Percentiles rank a stretch among this genome's conserved stretches.
Evolutionary conservation across 768 basidiomycete species (phyloP).

Genomic region (Russula emetica): DNA sequence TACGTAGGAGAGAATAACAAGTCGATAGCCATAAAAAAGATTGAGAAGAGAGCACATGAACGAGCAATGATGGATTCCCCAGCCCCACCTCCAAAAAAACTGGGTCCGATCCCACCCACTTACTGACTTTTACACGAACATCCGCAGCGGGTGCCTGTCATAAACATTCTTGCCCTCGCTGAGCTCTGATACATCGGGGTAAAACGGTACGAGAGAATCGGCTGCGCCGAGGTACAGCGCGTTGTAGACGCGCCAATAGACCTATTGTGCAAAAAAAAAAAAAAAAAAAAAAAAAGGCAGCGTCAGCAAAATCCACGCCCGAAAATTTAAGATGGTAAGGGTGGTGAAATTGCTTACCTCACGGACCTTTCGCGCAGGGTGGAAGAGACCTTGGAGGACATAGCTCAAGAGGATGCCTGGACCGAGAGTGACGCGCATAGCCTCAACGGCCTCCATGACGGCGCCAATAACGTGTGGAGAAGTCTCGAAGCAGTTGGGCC

Average conservation of each 20-base stretch:
- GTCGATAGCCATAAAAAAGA: not conserved
- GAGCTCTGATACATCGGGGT: conserved; percentile 84
- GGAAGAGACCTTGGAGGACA: conserved; percentile 91
- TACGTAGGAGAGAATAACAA: not conserved
- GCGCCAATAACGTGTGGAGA: conserved; percentile 97
- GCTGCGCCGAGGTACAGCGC: conserved; percentile 85
- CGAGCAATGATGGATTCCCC: not conserved
- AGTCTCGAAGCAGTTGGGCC: conserved; percentile 99
- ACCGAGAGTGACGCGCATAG: conserved; percentile 93
- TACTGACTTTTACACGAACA: conserved; percentile 56
- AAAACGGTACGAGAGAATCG: conserved; percentile 93
- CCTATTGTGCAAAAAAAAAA: conserved; percentile 33
- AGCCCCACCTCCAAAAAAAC: not conserved
- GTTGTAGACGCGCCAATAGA: conserved; percentile 96
- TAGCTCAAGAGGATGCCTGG: conserved; percentile 91
- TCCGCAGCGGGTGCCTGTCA: conserved; percentile 78
- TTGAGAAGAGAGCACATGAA: not conserved
- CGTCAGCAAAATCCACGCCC: too few species aligned
- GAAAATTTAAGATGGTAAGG: not conserved
- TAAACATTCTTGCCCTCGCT: conserved; percentile 87
- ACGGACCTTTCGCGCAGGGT: conserved; percentile 93
- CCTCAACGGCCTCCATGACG: conserved; percentile 97
- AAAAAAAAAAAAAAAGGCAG: not conserved
- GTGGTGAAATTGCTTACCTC: conserved; percentile 56
- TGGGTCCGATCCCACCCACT: not conserved